Base-by-base conservation (phyloP, 768 basidiomycete genomes). In the Termitomyces sp. region DNA sequence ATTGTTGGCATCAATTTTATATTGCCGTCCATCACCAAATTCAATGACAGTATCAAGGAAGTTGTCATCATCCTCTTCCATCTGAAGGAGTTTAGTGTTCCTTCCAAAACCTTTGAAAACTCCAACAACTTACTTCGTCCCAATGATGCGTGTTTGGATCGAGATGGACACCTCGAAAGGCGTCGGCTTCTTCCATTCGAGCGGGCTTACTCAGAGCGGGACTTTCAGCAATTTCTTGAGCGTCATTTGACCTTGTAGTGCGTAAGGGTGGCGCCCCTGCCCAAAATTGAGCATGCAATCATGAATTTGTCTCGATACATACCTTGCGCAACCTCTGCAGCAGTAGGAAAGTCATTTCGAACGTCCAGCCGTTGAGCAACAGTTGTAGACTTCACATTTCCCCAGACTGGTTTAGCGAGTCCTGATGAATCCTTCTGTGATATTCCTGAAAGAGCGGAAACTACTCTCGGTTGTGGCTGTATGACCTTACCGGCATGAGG, bases 101-200 rank as follows among this genome's bases (percentile, higher is more conserved):
- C 46, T 54, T 53, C 9, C 53, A 51, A 17, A 21, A 17, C 58
- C 12, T 7, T 17, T 30, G 46, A 9, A 21, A 37, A 26, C 28
- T 11, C 3, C 62, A 57, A 45, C 35, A 40, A 71, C 89, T 58
- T 59, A 98, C 95, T 80, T 97, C 94, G 62, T 98, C 97, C 97
- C 97, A 99, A 66, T 98, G 94, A 66, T 93, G 90, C 3, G 90
- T 85, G 63, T 95, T 95, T 47, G 94, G 91, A 70, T 97, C 87
- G 45, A 98, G 74, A 69, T 98, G 94, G 1, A 93, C 86, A 0
- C 95, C 95, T 38, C 94, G 82, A 71, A 99, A 99, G 0, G 94
- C 88, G 68, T 97, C 96, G 7, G 94, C 87, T 63, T 92, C 90
- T 66, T 93, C 88, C 52, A 84, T 71, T 41, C 87, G 71, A 17